phyloP scores from a whole-genome alignment of 2,329 filamentous ascomycete species.

The Fusarium verrucosum region DNA sequence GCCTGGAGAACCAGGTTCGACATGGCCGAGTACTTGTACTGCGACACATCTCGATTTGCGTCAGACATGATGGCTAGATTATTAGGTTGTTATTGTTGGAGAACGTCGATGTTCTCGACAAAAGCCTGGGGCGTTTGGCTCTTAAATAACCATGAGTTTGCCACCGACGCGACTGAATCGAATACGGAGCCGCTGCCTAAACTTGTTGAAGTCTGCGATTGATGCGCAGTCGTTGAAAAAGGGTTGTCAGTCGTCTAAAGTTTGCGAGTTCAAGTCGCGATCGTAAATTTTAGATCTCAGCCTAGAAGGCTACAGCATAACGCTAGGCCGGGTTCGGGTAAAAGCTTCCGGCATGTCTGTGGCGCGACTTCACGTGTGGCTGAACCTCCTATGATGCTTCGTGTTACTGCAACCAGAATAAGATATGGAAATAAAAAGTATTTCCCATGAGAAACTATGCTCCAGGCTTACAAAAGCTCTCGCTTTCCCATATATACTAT shows the following conservation, averaged over 20 bases:
- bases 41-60: slow-evolving; percentile 83
- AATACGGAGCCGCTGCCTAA: slow-evolving; percentile 23
- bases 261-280: slow-evolving; percentile 38
- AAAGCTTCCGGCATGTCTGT: slow-evolving; percentile 17
- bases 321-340: slow-evolving; percentile 25
- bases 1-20: slow-evolving; percentile 99
- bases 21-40: slow-evolving; percentile 99
- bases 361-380: slow-evolving; percentile 31
- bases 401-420: background rate
- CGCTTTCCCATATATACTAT: background rate
- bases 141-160: slow-evolving; percentile 50
- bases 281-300: slow-evolving; percentile 52
- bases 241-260: slow-evolving; percentile 31
- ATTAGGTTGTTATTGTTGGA: slow-evolving; percentile 43
- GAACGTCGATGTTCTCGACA: slow-evolving; percentile 52
- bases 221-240: slow-evolving; percentile 38
- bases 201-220: slow-evolving; percentile 38
- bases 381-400: background rate
- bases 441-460: background rate
- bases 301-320: slow-evolving; percentile 34
- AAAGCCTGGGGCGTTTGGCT: slow-evolving; percentile 48
- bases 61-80: slow-evolving; percentile 71
- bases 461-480: background rate
- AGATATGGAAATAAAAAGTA: background rate
- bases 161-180: slow-evolving; percentile 28